Evolutionary conservation across 2,329 filamentous ascomycete species (phyloP).

Genomic region (Apiospora malaysiana): DNA sequence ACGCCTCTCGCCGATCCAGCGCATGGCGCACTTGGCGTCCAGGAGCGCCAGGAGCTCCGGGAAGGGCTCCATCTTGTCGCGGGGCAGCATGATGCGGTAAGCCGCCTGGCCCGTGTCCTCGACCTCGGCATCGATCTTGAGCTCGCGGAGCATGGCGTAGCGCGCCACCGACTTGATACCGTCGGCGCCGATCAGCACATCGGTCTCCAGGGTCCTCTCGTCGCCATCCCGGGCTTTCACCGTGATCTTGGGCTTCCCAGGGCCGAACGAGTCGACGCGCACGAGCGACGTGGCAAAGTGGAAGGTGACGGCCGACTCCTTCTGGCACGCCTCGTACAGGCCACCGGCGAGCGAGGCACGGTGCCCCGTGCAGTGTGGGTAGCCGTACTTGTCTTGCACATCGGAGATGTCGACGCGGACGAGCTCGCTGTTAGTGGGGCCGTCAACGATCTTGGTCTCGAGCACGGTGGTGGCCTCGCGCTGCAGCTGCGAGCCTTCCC

Average conservation of each 20-base stretch:
- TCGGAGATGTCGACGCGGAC: slow-evolving; percentile 73
- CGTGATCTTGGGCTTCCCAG: slow-evolving; percentile 62
- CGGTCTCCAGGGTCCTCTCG: slow-evolving; percentile 58
- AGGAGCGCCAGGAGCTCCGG: slow-evolving; percentile 72
- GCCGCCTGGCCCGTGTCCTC: slow-evolving; percentile 77
- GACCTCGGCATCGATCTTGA: slow-evolving; percentile 59
- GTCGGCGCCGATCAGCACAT: slow-evolving; percentile 60
- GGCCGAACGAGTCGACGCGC: slow-evolving; percentile 62
- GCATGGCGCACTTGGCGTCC: slow-evolving; percentile 69
- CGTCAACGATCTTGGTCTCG: slow-evolving; percentile 77
- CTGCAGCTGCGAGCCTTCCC: slow-evolving; percentile 65
- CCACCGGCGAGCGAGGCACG: slow-evolving; percentile 72
- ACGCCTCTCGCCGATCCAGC: slow-evolving; percentile 77
- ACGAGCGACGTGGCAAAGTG: slow-evolving; percentile 66
- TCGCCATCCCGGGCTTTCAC: slow-evolving; percentile 62
- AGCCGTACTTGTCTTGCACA: slow-evolving; percentile 71
- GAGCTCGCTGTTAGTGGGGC: slow-evolving; percentile 71
- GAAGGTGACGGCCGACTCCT: slow-evolving; percentile 68
- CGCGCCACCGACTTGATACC: slow-evolving; percentile 61
- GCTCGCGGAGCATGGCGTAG: slow-evolving; percentile 58
- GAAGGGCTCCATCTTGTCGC: slow-evolving; percentile 70
- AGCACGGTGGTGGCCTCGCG: slow-evolving; percentile 73
- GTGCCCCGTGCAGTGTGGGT: slow-evolving; percentile 82
- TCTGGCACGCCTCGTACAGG: slow-evolving; percentile 73
- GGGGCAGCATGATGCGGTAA: slow-evolving; percentile 78